Base-by-base conservation (phyloP, 352 stramenopile species). In the Thalassiosira hispida region DNA sequence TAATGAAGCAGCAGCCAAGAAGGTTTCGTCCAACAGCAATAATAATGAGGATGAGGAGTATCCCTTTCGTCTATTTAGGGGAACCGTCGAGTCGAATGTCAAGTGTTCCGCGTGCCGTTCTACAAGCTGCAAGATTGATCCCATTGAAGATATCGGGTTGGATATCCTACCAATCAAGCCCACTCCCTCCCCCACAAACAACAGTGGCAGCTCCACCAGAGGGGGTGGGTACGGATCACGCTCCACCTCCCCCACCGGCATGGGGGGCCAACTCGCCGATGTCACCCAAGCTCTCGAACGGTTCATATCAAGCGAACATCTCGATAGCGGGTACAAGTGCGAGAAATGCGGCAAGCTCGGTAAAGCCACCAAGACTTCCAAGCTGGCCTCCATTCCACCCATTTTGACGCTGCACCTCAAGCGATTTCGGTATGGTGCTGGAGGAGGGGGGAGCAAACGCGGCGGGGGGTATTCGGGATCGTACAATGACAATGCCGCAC, bases 101-200 rank as follows among this genome's bases (percentile, higher is more conserved):
- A 87, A 64, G 12, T 93, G 88, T 49, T 83, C 67, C 25, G 82
- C 81, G 9, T 93, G 88, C 47, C 29, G 65, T n/a, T 62, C 75
- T 3, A 80, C 72, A 0, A 89, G 74, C 62, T 85, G 77, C 25
- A 93, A 83, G 52, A 83, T 90, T 46, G 88, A 93, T 69, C 88
- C 88, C 23, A 92, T 93, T 74, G 88, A 93, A 85, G 88, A 93
- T 78, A 88, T 93, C 63, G 88, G 88, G 18, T 64, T 93, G n/a
- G 88, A 93, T 76, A 86, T 91, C 9, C 66, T 86, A 16, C 78
- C 72, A 22, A 16, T 76, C 0, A 62, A 52, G 33, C 27, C 51
- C 16, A 9, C 16, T 16, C 38, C 62, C 25, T 25, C 23, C 20
- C 46, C 35, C 9, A 33, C 38, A 4, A 44, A 46, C 42, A 29